A percentile compares a stretch with the other conserved stretches of the same genome.
phyloP scores from a whole-genome alignment of 2,329 filamentous ascomycete genomes.

The Hypomyces perniciosus region DNA sequence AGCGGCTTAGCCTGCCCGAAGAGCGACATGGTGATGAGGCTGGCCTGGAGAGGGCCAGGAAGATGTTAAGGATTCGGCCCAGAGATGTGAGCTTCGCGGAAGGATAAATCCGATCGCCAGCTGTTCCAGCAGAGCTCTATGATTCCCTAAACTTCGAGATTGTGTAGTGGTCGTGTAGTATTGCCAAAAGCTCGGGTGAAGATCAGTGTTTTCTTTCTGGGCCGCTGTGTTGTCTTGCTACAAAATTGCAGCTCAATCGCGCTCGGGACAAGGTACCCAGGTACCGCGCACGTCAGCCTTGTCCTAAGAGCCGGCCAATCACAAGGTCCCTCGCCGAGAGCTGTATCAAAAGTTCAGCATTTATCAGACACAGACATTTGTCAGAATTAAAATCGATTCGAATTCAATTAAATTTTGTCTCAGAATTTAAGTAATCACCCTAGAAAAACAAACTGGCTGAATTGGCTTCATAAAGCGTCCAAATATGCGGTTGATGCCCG shows the following conservation, averaged over 20 bases:
- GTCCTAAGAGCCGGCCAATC: constrained; percentile 4
- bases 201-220: constrained; percentile 2
- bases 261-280: constrained; percentile 6
- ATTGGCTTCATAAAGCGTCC: too few species aligned
- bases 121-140: neutral
- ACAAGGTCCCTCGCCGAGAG: neutral
- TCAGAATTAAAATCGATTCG: neutral
- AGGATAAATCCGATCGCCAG: neutral
- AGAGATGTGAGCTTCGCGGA: constrained; percentile 11
- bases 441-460: too few species aligned
- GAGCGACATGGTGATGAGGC: constrained; percentile 26
- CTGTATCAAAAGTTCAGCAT: neutral
- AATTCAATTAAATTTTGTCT: too few species aligned
- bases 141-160: neutral
- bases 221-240: constrained; percentile 12
- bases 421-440: too few species aligned
- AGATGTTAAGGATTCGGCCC: constrained; percentile 11
- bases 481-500: too few species aligned
- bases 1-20: constrained; percentile 36
- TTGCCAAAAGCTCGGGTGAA: neutral
- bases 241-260: constrained; percentile 13
- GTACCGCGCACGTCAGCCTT: constrained; percentile 9
- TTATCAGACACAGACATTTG: neutral
- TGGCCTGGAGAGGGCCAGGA: constrained; percentile 4
- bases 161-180: neutral